These are phyloP conservation scores for Spergularia azorica DNA, from an alignment of 179 eudicot species.

Conservation along the genomic window DNA sequence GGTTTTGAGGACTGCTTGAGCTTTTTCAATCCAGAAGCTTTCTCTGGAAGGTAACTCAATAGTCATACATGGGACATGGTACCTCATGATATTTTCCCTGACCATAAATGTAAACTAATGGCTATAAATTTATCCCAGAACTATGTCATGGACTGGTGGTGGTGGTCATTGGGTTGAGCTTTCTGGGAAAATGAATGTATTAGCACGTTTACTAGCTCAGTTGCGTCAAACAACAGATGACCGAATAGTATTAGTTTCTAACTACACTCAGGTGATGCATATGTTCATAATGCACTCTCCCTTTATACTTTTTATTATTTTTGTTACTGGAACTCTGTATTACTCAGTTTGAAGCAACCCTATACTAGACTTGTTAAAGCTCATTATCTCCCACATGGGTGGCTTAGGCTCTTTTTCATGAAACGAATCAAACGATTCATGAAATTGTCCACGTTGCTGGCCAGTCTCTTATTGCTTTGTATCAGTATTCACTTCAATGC, in stretches of 20 bases:
- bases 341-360: too few species aligned
- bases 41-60: conserved; percentile 74
- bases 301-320: conserved; percentile 1
- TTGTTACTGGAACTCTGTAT: too few species aligned
- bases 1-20: conserved; percentile 88
- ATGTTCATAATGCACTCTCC: too few species aligned
- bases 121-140: conserved; percentile 46
- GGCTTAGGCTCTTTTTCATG: too few species aligned
- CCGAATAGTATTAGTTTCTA: conserved; percentile 94
- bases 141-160: conserved; percentile 93
- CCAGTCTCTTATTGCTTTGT: neutral
- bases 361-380: too few species aligned
- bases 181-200: conserved; percentile 97
- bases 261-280: conserved; percentile 84
- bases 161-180: conserved; percentile 96
- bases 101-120: neutral
- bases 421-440: too few species aligned
- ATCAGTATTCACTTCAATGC: neutral
- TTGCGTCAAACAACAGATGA: conserved; percentile 93
- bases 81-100: neutral
- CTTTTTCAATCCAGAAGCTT: conserved; percentile 84
- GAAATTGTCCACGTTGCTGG: neutral
- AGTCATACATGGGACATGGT: neutral
- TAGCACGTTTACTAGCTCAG: conserved; percentile 85
- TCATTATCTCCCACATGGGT: too few species aligned